A percentile compares a stretch with the other conserved stretches of the same genome.
These are phyloP conservation scores for Penicillium verrucosum DNA, from an alignment of 2,329 filamentous ascomycete species.

Conservation along the genomic window DNA sequence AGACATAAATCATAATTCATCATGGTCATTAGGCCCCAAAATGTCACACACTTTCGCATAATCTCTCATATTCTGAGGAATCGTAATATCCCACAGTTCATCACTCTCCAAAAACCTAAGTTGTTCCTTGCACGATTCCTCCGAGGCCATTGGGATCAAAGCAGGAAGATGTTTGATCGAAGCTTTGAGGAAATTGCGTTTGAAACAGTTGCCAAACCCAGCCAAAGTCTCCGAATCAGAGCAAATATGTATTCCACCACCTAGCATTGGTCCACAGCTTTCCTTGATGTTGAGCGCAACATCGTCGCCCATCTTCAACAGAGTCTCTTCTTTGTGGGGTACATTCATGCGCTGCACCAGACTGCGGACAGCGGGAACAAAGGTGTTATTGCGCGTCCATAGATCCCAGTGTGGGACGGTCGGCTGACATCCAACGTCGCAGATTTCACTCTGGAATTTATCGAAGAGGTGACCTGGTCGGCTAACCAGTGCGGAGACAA, in stretches of 20 bases:
- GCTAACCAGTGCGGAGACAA: constrained; percentile 66
- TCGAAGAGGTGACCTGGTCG: constrained; percentile 32
- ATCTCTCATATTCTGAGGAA: constrained; percentile 35
- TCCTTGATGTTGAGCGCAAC: constrained; percentile 34
- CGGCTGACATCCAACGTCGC: constrained; percentile 33
- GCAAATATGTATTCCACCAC: constrained; percentile 33
- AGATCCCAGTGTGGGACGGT: constrained; percentile 37
- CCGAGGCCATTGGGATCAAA: constrained; percentile 32
- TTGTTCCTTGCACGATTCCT: constrained; percentile 31
- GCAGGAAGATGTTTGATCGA: constrained; percentile 29
- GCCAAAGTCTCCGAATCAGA: constrained; percentile 31
- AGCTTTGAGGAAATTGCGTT: constrained; percentile 32
- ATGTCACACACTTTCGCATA: constrained; percentile 32
- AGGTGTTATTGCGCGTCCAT: constrained; percentile 38
- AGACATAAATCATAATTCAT: constrained; percentile 16
- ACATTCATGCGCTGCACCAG: constrained; percentile 31
- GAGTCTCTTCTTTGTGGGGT: constrained; percentile 29
- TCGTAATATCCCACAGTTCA: constrained; percentile 33
- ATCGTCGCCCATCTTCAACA: constrained; percentile 36
- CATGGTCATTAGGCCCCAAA: constrained; percentile 20
- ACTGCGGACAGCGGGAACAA: constrained; percentile 35
- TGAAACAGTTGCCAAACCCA: constrained; percentile 36
- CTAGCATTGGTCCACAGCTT: constrained; percentile 30
- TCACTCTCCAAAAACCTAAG: constrained; percentile 30
- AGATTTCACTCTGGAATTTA: constrained; percentile 36